Percentiles rank a stretch among this genome's conserved stretches.
phyloP scores from a whole-genome alignment of 2,329 filamentous ascomycete genomes.

The Sporothrix luriei region DNA sequence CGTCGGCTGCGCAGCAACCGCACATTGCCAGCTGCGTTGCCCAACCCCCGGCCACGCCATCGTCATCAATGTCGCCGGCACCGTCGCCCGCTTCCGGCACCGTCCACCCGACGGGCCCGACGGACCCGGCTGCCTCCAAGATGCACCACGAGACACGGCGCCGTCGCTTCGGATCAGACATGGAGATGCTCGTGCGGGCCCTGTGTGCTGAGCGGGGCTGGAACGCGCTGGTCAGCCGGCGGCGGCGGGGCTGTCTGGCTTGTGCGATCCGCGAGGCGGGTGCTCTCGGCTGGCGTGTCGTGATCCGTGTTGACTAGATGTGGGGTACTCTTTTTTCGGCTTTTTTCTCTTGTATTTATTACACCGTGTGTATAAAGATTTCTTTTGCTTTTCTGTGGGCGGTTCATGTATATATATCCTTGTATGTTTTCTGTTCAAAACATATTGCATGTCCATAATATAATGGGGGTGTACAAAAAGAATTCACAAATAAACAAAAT shows the following conservation, averaged over 20 bases:
- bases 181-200: slow-evolving; percentile 71
- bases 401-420: not conserved
- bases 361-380: not conserved
- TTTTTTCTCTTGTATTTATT: not conserved
- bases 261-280: slow-evolving; percentile 76
- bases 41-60: not conserved
- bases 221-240: slow-evolving; percentile 71
- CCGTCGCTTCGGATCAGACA: slow-evolving; percentile 63
- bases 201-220: slow-evolving; percentile 73
- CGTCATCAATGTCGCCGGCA: not conserved
- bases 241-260: slow-evolving; percentile 68
- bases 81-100: not conserved
- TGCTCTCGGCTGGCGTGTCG: slow-evolving; percentile 68
- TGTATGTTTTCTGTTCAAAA: not conserved
- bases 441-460: not conserved
- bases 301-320: slow-evolving; percentile 60
- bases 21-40: slow-evolving; percentile 18
- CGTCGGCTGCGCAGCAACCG: not conserved
- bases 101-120: not conserved
- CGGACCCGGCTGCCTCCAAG: slow-evolving; percentile 44
- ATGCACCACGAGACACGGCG: slow-evolving; percentile 61
- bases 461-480: not conserved
- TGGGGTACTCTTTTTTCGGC: not conserved
- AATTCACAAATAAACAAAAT: no score
- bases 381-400: not conserved